Conservation (phyloP, 1,284 basidiomycete species). For the Ustilago loliicola region DNA sequence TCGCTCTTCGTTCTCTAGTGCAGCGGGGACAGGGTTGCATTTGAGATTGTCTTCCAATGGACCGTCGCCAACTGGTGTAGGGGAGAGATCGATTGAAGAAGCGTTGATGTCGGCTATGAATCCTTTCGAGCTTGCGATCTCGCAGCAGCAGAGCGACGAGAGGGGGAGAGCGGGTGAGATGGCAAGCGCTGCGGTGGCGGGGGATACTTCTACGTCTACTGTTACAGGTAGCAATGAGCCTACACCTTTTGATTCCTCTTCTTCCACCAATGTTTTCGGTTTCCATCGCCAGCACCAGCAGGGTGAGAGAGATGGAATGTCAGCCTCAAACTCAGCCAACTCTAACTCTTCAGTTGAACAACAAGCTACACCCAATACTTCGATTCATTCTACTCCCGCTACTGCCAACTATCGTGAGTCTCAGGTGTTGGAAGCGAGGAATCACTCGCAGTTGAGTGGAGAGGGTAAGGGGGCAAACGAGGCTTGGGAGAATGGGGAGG, state of each 20-base stretch:
- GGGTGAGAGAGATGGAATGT: slow-evolving; percentile 14
- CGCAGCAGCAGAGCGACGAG: slow-evolving; percentile 25
- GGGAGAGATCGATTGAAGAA: slow-evolving; percentile 32
- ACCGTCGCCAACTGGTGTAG: slow-evolving; percentile 23
- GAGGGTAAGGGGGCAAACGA: slow-evolving; percentile 19
- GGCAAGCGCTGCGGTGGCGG: not conserved
- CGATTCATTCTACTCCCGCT: slow-evolving; percentile 16
- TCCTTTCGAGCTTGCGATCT: slow-evolving; percentile 41
- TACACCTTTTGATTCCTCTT: slow-evolving; percentile 37
- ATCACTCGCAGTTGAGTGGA: slow-evolving; percentile 7
- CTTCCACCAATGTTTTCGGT: slow-evolving; percentile 8
- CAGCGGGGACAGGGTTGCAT: slow-evolving; percentile 31
- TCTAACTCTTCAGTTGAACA: slow-evolving; percentile 1
- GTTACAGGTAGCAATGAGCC: slow-evolving; percentile 50
- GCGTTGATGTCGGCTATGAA: slow-evolving; percentile 39
- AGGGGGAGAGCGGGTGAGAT: not conserved
- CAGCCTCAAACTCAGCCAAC: slow-evolving; percentile 32
- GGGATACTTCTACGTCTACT: slow-evolving; percentile 38
- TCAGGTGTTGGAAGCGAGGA: slow-evolving; percentile 1
- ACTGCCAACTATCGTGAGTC: not conserved
- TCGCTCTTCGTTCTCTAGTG: slow-evolving; percentile 41
- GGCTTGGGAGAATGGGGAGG: slow-evolving; percentile 31
- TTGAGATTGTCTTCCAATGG: slow-evolving; percentile 34
- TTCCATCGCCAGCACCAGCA: slow-evolving; percentile 2
- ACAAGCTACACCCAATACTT: slow-evolving; percentile 23